Percentiles rank a stretch among this genome's conserved stretches.
These are phyloP conservation scores for Phytopythium kandeliae DNA, from an alignment of 352 stramenopile species.

Conservation along the genomic window DNA sequence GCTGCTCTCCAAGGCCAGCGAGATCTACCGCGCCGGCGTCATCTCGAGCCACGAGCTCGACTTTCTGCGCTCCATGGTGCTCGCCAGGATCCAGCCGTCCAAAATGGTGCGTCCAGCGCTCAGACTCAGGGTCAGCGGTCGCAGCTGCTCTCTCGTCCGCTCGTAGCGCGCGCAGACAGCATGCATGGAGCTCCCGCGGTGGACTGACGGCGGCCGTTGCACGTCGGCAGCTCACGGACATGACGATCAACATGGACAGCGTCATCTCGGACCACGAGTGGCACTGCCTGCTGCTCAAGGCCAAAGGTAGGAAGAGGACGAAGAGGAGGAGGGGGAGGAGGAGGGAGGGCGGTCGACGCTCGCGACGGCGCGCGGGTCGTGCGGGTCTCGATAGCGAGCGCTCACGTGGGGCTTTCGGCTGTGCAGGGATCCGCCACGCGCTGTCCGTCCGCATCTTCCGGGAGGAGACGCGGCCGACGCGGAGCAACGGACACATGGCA, in stretches of 20 bases:
- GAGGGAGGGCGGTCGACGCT: no score
- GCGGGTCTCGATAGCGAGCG: no score
- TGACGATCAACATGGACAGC: constrained; percentile 79
- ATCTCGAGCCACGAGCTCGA: constrained; percentile 82
- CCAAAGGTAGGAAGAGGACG: constrained; percentile 57
- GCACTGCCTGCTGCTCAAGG: constrained; percentile 77
- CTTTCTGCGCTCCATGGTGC: constrained; percentile 64
- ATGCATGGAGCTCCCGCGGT: constrained; percentile 1
- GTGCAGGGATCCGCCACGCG: constrained; percentile 63
- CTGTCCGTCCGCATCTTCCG: constrained; percentile 76
- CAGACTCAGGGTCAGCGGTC: no score
- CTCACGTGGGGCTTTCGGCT: no score
- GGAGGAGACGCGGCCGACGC: constrained; percentile 43
- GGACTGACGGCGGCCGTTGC: constrained; percentile 6
- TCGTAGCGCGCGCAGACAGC: no score
- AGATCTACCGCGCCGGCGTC: constrained; percentile 76
- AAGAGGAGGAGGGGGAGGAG: no score
- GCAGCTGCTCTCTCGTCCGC: no score
- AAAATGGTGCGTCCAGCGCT: constrained; percentile 57
- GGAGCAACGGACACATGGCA: constrained; percentile 68
- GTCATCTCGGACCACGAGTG: constrained; percentile 87
- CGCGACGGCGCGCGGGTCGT: no score
- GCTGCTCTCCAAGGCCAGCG: constrained; percentile 72
- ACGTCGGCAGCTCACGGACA: constrained; percentile 54
- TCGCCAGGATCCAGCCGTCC: constrained; percentile 72